These are phyloP conservation scores for Helicostylum pulchrum DNA, from an alignment of 192 early-diverging fungal species.

Conservation along the genomic window DNA sequence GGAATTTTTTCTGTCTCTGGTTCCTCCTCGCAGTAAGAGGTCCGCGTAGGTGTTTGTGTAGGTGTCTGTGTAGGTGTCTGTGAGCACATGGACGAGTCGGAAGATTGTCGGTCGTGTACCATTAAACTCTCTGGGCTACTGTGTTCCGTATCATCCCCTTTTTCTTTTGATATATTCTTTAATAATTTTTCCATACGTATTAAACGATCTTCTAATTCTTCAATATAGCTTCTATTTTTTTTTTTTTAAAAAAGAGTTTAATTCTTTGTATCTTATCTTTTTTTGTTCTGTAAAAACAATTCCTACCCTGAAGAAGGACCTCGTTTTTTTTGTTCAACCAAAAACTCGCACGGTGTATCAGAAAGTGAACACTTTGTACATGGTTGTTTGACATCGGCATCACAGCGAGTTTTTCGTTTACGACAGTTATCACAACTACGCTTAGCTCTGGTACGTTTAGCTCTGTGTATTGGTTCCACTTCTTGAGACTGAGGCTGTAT, in stretches of 20 bases:
- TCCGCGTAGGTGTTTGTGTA: no score
- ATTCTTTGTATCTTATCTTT: no score
- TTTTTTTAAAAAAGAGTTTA: no score
- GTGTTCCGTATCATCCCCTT: not conserved
- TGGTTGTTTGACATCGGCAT: conserved; percentile 53
- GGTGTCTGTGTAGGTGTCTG: no score
- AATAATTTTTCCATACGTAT: conserved; percentile 68
- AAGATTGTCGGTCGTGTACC: no score
- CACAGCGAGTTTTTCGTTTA: conserved; percentile 80
- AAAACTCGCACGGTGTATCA: conserved; percentile 48
- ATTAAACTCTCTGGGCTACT: no score
- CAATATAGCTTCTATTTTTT: conserved; percentile 44
- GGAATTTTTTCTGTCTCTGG: not conserved
- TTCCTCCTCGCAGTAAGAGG: not conserved
- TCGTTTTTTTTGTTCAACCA: conserved; percentile 48
- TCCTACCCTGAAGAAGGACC: conserved; percentile 75
- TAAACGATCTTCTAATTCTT: conserved; percentile 68
- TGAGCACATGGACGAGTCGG: no score
- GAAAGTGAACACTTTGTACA: conserved; percentile 71
- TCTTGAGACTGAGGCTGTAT: not conserved
- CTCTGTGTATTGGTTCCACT: conserved; percentile 10
- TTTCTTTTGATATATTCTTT: conserved; percentile 46
- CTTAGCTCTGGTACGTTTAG: conserved; percentile 33
- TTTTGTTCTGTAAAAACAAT: not conserved
- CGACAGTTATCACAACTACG: conserved; percentile 67